A percentile compares a stretch with the other conserved stretches of the same genome.
phyloP scores from a whole-genome alignment of 139 green algal genomes.

The Mesostigma viride region DNA sequence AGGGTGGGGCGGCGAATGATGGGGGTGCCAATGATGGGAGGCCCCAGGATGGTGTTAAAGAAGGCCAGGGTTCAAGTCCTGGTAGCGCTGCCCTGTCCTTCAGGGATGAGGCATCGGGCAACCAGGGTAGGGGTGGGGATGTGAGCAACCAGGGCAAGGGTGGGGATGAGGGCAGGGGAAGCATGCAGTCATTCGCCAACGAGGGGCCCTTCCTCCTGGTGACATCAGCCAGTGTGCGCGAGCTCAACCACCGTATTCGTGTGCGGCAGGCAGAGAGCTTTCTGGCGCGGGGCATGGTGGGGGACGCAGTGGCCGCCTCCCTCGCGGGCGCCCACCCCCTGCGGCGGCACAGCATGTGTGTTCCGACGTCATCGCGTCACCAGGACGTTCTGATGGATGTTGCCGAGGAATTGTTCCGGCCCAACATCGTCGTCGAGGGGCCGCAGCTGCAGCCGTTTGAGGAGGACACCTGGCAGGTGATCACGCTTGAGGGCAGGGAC shows the following conservation, averaged over 20 bases:
- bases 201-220: slow-evolving; percentile 66
- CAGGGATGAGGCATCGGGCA: no score
- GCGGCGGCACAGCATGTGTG: no score
- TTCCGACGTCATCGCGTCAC: no score
- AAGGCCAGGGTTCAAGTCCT: no score
- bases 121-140: no score
- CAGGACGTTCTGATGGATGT: not conserved
- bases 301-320: not conserved
- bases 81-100: no score
- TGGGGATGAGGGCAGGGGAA: no score
- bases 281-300: not conserved
- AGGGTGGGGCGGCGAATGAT: no score
- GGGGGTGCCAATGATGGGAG: no score
- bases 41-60: no score
- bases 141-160: no score
- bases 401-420: not conserved
- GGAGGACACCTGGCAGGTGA: not conserved
- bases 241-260: slow-evolving; percentile 32
- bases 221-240: slow-evolving; percentile 43
- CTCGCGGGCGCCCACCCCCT: no score
- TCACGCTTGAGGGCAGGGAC: not conserved
- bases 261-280: not conserved
- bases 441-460: not conserved
- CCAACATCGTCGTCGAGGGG: not conserved
- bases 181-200: slow-evolving; percentile 80